A percentile compares a stretch with the other conserved stretches of the same genome.
Evolutionary conservation across 2,329 filamentous ascomycete species (phyloP).

Genomic region (Ophiostoma himal-ulmi): DNA sequence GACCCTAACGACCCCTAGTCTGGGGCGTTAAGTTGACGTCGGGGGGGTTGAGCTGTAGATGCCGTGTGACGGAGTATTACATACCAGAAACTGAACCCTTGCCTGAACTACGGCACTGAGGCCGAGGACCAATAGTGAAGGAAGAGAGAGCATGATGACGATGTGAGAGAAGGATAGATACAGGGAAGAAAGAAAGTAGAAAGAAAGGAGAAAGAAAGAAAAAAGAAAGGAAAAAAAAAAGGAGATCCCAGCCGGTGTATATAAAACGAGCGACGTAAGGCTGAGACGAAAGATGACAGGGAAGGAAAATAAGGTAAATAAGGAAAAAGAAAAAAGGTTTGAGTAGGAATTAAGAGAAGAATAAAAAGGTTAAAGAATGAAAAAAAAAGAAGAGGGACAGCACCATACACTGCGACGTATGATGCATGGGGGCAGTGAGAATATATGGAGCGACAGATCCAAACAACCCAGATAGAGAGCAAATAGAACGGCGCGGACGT

Average conservation of each 20-base stretch:
- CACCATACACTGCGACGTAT: not conserved
- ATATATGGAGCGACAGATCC: conserved; percentile 8
- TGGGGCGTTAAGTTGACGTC: conserved; percentile 6
- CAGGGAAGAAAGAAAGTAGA: no score
- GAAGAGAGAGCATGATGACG: conserved; percentile 1
- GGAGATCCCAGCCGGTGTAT: not conserved
- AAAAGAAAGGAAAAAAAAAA: not conserved
- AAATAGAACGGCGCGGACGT: not conserved
- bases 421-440: conserved; percentile 4
- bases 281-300: conserved; percentile 3
- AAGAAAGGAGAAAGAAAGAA: not conserved
- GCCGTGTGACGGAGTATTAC: not conserved
- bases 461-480: not conserved
- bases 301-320: not conserved
- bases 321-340: conserved; percentile 12
- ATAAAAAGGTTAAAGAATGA: not conserved
- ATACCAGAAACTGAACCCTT: conserved; percentile 20
- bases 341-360: conserved; percentile 12
- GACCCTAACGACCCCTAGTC: not conserved
- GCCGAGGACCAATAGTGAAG: conserved; percentile 17
- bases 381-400: not conserved
- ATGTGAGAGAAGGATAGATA: not conserved
- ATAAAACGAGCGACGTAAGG: conserved; percentile 10
- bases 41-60: not conserved
- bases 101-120: conserved; percentile 22